Evolutionary conservation across 345 rosid genomes (phyloP).

Genomic region (Bruguiera sexangula): DNA sequence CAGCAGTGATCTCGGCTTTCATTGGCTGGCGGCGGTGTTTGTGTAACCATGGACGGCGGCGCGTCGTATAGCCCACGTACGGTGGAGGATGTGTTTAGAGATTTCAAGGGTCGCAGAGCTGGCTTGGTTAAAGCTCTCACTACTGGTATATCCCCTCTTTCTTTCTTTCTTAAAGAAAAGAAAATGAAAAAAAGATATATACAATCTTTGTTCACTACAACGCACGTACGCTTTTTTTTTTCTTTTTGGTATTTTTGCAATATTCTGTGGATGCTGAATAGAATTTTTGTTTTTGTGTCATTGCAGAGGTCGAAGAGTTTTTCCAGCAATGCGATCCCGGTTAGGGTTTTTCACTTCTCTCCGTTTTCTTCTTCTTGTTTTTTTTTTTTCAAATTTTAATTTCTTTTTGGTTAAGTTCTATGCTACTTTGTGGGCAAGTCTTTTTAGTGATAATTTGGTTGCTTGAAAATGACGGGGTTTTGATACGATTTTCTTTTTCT

Average conservation of each 20-base stretch:
- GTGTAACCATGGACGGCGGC: slow-evolving; percentile 16
- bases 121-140: slow-evolving; percentile 28
- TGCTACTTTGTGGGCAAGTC: not conserved
- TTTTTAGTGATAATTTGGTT: not conserved
- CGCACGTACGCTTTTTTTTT: not conserved
- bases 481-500: too few species aligned
- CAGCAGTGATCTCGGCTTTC: not conserved
- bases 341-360: not conserved
- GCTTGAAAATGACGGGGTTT: not conserved
- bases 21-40: not conserved
- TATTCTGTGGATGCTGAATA: not conserved
- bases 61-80: slow-evolving; percentile 25
- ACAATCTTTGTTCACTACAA: too few species aligned
- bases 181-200: too few species aligned
- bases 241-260: not conserved
- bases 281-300: not conserved
- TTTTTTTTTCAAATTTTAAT: not conserved
- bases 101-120: slow-evolving; percentile 27
- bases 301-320: slow-evolving; percentile 28
- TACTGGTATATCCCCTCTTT: slow-evolving; percentile 6
- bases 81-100: slow-evolving; percentile 26
- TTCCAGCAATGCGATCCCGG: slow-evolving; percentile 29
- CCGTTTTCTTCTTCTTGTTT: not conserved
- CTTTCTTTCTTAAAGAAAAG: not conserved
- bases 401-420: not conserved